Percentiles rank a stretch among this genome's conserved stretches.
Conservation (phyloP, 78 protist genomes). For the Dictyostelium purpureum region DNA sequence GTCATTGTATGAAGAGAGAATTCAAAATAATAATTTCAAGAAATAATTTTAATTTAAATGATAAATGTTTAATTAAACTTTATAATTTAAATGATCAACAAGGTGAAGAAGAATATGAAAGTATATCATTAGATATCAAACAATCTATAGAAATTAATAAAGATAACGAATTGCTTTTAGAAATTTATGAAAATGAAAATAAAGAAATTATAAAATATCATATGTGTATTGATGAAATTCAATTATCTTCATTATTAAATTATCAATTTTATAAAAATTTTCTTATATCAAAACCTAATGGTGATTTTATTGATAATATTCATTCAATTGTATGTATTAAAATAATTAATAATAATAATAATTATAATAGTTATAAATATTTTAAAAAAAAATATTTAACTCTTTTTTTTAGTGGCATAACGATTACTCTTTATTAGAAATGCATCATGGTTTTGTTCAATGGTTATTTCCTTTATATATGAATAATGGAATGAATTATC, state of each 20-base stretch:
- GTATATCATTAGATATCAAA: neutral
- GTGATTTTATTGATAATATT: neutral
- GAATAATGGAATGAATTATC: constrained; percentile 8
- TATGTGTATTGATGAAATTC: neutral
- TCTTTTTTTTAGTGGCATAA: constrained; percentile 10
- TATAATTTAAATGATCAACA: neutral
- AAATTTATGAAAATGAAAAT: neutral
- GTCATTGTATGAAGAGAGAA: neutral
- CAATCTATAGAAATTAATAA: neutral
- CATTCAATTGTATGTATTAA: neutral
- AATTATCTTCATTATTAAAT: neutral
- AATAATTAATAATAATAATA: too few relatives aligned
- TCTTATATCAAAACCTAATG: neutral
- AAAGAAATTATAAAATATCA: neutral
- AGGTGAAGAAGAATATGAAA: neutral
- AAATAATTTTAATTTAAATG: neutral
- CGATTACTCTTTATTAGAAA: neutral
- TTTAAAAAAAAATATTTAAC: too few relatives aligned
- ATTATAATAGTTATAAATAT: too few relatives aligned
- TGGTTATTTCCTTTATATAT: constrained; percentile 15
- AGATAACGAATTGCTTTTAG: neutral
- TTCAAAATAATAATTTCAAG: neutral
- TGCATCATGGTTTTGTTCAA: constrained; percentile 19
- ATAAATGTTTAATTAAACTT: neutral
- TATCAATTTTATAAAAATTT: constrained; percentile 1